These are phyloP conservation scores for Tetrahymena borealis DNA, from an alignment of 73 alveolate species.

Conservation along the genomic window DNA sequence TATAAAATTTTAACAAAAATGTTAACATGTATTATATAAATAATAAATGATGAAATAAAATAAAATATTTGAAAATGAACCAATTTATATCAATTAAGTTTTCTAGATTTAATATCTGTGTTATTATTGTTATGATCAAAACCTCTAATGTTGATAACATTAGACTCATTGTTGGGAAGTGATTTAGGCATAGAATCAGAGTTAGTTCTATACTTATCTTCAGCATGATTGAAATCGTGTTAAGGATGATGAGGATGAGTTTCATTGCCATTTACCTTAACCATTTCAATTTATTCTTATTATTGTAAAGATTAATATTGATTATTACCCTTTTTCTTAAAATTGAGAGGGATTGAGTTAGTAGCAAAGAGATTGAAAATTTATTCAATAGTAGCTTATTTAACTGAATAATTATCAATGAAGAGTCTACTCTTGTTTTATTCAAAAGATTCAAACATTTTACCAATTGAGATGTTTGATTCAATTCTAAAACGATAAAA, in stretches of 20 bases:
- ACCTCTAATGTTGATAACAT: not conserved
- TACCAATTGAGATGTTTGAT: slow-evolving; percentile 24
- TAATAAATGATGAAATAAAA: too few relatives aligned
- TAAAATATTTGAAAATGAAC: too few relatives aligned
- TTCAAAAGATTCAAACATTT: slow-evolving; percentile 43
- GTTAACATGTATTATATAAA: too few relatives aligned
- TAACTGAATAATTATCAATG: slow-evolving; percentile 51
- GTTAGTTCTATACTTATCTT: not conserved
- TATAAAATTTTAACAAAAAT: too few relatives aligned
- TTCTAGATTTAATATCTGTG: not conserved
- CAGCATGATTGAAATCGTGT: not conserved
- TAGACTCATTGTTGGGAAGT: not conserved
- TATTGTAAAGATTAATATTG: not conserved
- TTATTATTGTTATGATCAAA: not conserved
- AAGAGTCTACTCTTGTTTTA: slow-evolving; percentile 42
- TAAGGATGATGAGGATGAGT: not conserved
- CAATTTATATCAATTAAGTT: too few relatives aligned
- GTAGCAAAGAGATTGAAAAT: slow-evolving; percentile 53
- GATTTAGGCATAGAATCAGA: not conserved
- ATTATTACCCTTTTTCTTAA: not conserved
- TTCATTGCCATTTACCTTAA: not conserved
- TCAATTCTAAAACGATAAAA: slow-evolving; percentile 40
- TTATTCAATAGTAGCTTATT: slow-evolving; percentile 46
- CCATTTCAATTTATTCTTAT: not conserved
- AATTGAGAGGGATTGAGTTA: not conserved